Evolutionary conservation across 2,329 filamentous ascomycete genomes (phyloP).

Genomic region (Aspergillus caelatus): DNA sequence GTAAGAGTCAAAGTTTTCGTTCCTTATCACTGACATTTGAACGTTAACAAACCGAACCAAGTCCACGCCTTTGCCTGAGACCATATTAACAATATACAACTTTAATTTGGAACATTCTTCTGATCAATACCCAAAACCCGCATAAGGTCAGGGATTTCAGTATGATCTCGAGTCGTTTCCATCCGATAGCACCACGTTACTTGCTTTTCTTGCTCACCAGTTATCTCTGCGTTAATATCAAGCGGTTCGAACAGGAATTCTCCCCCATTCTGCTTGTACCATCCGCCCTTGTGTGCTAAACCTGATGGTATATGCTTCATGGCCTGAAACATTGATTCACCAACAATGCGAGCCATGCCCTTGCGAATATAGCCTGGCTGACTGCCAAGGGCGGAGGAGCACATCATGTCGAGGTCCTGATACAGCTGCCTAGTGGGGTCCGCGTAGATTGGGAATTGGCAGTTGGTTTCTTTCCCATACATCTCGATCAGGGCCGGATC

Average conservation of each 20-base stretch:
- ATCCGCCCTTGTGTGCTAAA: constrained; percentile 64
- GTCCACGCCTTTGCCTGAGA: background rate
- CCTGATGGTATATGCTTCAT: constrained; percentile 61
- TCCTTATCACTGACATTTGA: background rate
- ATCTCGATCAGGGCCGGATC: constrained; percentile 67
- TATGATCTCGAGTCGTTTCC: constrained; percentile 76
- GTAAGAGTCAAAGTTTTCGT: background rate
- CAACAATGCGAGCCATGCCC: constrained; percentile 48
- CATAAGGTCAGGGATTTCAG: constrained; percentile 56
- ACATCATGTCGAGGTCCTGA: constrained; percentile 68
- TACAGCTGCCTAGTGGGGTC: constrained; percentile 71
- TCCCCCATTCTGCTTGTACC: constrained; percentile 71
- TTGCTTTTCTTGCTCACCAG: constrained; percentile 22
- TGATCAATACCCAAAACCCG: background rate
- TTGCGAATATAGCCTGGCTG: constrained; percentile 68
- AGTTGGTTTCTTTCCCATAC: constrained; percentile 66
- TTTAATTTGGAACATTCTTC: background rate
- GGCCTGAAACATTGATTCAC: constrained; percentile 59
- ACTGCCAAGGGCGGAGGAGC: constrained; percentile 63
- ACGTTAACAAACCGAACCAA: background rate
- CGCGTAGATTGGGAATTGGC: constrained; percentile 75
- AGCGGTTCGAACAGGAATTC: constrained; percentile 73
- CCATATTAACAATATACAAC: rapidly evolving
- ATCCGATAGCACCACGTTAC: constrained; percentile 83
- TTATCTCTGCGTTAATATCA: background rate